Evolutionary conservation across 345 rosid species (phyloP).

Genomic region (Excoecaria cochinchinensis): DNA sequence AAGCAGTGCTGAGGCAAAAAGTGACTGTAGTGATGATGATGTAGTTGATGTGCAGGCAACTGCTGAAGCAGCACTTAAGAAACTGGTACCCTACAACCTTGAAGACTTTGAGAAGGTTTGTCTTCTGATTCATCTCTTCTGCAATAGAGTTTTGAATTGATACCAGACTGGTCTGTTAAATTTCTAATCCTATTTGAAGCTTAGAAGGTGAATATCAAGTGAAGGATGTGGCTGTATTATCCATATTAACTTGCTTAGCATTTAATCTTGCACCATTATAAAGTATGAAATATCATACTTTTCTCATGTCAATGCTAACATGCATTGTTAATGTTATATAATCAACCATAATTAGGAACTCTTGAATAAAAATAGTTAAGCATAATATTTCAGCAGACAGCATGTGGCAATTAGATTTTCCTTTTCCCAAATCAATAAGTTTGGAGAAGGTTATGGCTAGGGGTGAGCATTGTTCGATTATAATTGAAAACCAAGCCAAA

Average conservation of each 20-base stretch:
- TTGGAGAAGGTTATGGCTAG: background rate
- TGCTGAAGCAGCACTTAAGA: slow-evolving; percentile 76
- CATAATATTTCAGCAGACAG: background rate
- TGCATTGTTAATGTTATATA: background rate
- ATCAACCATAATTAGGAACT: background rate
- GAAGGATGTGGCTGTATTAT: background rate
- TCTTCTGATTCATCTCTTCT: slow-evolving; percentile 7
- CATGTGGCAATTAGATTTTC: background rate
- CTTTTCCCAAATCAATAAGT: background rate
- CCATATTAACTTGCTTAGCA: background rate
- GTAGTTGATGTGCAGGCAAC: slow-evolving; percentile 63
- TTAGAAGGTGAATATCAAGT: background rate
- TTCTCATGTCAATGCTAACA: background rate
- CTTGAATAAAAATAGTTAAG: background rate
- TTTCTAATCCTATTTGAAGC: background rate
- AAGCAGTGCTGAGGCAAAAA: slow-evolving; percentile 59
- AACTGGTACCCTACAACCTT: slow-evolving; percentile 65
- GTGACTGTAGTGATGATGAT: slow-evolving; percentile 70
- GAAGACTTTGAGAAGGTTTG: slow-evolving; percentile 80
- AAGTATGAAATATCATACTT: background rate
- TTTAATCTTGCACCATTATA: background rate
- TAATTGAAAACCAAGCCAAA: too few species aligned
- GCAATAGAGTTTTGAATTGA: background rate
- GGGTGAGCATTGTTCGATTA: too few species aligned
- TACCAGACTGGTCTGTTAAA: background rate